Conservation (phyloP, 2,329 filamentous ascomycete genomes). For the Aspergillus brunneoviolaceus region DNA sequence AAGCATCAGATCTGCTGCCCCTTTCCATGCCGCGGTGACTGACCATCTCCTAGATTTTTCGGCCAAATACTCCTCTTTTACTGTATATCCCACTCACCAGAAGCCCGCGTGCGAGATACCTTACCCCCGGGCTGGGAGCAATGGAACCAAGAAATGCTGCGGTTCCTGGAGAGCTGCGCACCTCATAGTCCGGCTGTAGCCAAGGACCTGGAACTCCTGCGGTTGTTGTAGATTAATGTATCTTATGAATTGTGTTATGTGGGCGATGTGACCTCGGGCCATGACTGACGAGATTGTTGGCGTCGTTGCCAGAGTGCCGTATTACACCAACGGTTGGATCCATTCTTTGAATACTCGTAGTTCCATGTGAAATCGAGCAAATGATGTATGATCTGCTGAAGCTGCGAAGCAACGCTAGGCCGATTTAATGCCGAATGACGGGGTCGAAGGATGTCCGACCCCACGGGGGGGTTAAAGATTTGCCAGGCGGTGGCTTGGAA, state of each 20-base stretch:
- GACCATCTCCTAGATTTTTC: slow-evolving; percentile 34
- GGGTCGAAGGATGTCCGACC: background rate
- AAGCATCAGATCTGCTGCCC: background rate
- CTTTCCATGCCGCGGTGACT: background rate
- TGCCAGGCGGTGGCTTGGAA: background rate
- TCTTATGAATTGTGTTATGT: background rate
- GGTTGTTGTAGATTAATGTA: slow-evolving; percentile 24
- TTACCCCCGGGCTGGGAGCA: slow-evolving; percentile 42
- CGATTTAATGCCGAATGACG: background rate
- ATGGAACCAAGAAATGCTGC: slow-evolving; percentile 44
- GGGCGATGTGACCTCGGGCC: background rate
- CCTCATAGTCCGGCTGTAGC: slow-evolving; percentile 40
- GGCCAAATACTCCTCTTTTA: slow-evolving; percentile 45
- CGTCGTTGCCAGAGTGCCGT: too few species aligned
- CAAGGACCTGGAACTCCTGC: slow-evolving; percentile 41
- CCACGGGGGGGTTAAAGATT: background rate
- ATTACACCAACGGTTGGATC: too few species aligned
- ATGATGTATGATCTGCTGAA: background rate
- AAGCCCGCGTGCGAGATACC: slow-evolving; percentile 34
- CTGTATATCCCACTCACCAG: slow-evolving; percentile 41
- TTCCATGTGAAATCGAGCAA: too few species aligned
- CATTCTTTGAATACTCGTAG: too few species aligned
- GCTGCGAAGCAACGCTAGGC: background rate
- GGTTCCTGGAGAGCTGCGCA: slow-evolving; percentile 41
- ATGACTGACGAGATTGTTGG: too few species aligned